Conservation (phyloP, 2,329 filamentous ascomycete species). For the Atkinsonella texensis region DNA sequence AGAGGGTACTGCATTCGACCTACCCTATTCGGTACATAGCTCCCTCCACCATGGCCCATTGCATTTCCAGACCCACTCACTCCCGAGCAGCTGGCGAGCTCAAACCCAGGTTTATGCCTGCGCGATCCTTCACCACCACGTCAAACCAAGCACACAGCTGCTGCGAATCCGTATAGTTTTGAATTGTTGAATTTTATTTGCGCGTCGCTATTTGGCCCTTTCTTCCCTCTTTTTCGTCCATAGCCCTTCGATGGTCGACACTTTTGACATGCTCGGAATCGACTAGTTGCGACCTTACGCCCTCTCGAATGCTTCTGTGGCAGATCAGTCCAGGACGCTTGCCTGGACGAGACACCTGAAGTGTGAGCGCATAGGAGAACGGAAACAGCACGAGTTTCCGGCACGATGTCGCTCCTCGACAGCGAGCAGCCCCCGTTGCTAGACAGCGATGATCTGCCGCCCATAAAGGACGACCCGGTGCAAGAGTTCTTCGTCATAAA, state of each 20-base stretch:
- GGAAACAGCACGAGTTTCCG: not conserved
- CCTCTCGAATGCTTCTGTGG: slow-evolving; percentile 3
- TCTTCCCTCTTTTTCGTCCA: not conserved
- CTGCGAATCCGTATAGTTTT: too few relatives aligned
- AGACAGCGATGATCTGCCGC: slow-evolving; percentile 20
- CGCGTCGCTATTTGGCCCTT: too few relatives aligned
- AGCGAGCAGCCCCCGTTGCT: slow-evolving; percentile 17
- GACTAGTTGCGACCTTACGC: not conserved
- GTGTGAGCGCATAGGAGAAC: not conserved
- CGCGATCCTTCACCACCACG: too few relatives aligned
- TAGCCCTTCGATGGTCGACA: not conserved
- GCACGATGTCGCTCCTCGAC: slow-evolving; percentile 6
- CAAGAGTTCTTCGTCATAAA: slow-evolving; percentile 50
- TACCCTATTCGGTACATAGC: too few relatives aligned
- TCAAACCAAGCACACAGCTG: too few relatives aligned
- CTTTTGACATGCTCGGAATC: slow-evolving; percentile 1
- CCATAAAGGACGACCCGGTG: slow-evolving; percentile 23
- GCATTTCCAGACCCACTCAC: not conserved
- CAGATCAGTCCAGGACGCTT: slow-evolving; percentile 1
- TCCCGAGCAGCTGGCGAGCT: not conserved
- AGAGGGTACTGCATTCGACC: too few relatives aligned
- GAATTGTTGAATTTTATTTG: not conserved
- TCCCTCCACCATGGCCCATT: too few relatives aligned
- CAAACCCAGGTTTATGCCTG: not conserved
- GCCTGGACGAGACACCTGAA: slow-evolving; percentile 4